Conservation (phyloP, 1,284 basidiomycete species). For the Hymenochaete sp. region DNA sequence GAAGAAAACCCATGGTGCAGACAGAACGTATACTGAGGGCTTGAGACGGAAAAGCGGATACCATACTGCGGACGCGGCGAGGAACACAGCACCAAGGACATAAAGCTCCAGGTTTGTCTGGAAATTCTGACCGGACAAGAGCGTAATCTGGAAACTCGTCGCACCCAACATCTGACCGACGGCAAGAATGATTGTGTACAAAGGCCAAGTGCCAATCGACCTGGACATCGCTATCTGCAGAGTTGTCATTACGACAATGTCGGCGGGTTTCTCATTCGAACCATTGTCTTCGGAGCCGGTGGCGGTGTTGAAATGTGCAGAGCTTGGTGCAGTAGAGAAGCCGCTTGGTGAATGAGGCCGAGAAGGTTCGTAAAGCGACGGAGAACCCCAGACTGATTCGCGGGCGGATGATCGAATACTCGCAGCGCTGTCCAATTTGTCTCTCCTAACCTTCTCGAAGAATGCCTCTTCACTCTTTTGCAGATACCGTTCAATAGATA, state of each 20-base stretch:
- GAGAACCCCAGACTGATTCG: conserved; percentile 77
- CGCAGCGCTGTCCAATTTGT: conserved; percentile 71
- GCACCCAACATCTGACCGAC: conserved; percentile 80
- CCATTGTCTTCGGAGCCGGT: conserved; percentile 37
- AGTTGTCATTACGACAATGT: conserved; percentile 70
- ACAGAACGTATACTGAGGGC: conserved; percentile 80
- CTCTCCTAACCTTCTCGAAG: conserved; percentile 82
- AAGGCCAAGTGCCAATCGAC: conserved; percentile 74
- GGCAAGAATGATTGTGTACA: conserved; percentile 84
- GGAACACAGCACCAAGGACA: conserved; percentile 79
- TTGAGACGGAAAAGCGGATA: conserved; percentile 84
- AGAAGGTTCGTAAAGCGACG: conserved; percentile 56
- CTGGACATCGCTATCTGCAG: conserved; percentile 76
- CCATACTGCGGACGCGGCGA: conserved; percentile 80
- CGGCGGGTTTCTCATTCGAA: conserved; percentile 42
- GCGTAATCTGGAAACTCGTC: conserved; percentile 91
- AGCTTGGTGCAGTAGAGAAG: conserved; percentile 35
- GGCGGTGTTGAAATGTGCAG: conserved; percentile 20
- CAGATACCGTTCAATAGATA: conserved; percentile 87
- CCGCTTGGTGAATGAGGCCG: conserved; percentile 61
- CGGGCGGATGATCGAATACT: conserved; percentile 71
- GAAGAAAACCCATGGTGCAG: conserved; percentile 84
- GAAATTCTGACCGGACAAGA: conserved; percentile 79
- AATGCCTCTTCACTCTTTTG: conserved; percentile 87
- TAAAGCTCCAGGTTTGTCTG: conserved; percentile 79